These are phyloP conservation scores for Rutstroemia sydowiana DNA, from an alignment of 2,329 filamentous ascomycete species.

Conservation along the genomic window DNA sequence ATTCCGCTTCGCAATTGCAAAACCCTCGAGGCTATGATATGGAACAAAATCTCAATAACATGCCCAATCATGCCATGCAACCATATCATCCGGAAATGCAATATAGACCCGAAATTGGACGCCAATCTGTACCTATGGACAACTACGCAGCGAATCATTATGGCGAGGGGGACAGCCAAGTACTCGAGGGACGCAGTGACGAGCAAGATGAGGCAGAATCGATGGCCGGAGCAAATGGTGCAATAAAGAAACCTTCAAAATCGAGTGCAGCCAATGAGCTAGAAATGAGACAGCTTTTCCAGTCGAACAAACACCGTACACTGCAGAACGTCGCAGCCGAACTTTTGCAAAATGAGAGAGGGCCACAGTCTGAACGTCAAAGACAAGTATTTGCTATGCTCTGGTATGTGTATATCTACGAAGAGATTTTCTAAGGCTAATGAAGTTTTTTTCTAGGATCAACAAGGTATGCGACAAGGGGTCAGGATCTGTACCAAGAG, in stretches of 20 bases:
- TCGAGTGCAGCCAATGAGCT: conserved; percentile 74
- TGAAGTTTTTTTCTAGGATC: conserved; percentile 47
- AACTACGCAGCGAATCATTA: conserved; percentile 49
- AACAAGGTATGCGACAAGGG: conserved; percentile 64
- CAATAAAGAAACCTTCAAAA: conserved; percentile 50
- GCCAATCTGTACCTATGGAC: conserved; percentile 48
- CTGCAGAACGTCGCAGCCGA: conserved; percentile 68
- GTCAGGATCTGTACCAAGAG: conserved; percentile 81
- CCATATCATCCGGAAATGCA: conserved; percentile 36
- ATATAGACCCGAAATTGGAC: conserved; percentile 30
- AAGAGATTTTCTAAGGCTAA: conserved; percentile 6
- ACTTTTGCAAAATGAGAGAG: conserved; percentile 71
- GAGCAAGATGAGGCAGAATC: conserved; percentile 52
- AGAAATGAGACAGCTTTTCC: conserved; percentile 69
- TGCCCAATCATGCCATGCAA: conserved; percentile 37
- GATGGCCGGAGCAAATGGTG: conserved; percentile 36
- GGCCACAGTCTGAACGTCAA: conserved; percentile 73
- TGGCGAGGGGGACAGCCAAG: conserved; percentile 50
- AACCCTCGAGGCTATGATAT: conserved; percentile 41
- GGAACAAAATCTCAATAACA: conserved; percentile 42
- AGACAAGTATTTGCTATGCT: conserved; percentile 86
- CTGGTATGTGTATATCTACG: conserved; percentile 50
- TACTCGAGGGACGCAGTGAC: conserved; percentile 48
- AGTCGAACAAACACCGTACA: conserved; percentile 58
- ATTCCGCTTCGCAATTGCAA: conserved; percentile 49